Conservation (phyloP, 352 stramenopile genomes). For the Discostella stelligera region DNA sequence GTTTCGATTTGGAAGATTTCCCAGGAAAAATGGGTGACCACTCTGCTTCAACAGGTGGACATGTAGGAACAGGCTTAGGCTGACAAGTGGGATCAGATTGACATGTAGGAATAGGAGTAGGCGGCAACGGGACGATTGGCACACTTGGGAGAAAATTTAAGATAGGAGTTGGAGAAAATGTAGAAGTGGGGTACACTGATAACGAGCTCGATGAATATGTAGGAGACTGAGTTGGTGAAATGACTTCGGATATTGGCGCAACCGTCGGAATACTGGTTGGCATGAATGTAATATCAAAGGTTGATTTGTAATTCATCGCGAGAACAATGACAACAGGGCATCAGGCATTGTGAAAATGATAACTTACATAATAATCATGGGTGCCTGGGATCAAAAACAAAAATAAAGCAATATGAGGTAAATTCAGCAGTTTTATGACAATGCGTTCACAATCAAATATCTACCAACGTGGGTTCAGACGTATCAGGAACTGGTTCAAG, state of each 20-base stretch:
- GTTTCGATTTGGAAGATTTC: slow-evolving; percentile 10
- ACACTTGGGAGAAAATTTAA: background rate
- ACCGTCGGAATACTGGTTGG: background rate
- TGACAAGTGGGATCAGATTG: too few species aligned
- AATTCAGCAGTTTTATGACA: background rate
- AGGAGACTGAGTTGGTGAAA: background rate
- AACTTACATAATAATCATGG: background rate
- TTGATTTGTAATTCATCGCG: background rate
- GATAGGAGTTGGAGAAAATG: background rate
- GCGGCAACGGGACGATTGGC: background rate
- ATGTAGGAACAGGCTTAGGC: too few species aligned
- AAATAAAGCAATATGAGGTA: background rate
- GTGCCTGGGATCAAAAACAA: background rate
- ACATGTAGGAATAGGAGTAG: background rate
- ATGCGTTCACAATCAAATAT: background rate
- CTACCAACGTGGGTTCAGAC: background rate
- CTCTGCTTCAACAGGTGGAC: background rate
- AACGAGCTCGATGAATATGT: background rate
- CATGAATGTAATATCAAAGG: background rate
- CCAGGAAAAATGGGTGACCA: background rate
- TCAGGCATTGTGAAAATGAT: background rate
- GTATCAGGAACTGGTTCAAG: too few species aligned
- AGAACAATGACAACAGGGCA: background rate
- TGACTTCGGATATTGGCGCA: background rate
- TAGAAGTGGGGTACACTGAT: background rate